A percentile compares a stretch with the other conserved stretches of the same genome.
These are phyloP conservation scores for Suillus clintonianus DNA, from an alignment of 768 basidiomycete genomes.

Conservation along the genomic window DNA sequence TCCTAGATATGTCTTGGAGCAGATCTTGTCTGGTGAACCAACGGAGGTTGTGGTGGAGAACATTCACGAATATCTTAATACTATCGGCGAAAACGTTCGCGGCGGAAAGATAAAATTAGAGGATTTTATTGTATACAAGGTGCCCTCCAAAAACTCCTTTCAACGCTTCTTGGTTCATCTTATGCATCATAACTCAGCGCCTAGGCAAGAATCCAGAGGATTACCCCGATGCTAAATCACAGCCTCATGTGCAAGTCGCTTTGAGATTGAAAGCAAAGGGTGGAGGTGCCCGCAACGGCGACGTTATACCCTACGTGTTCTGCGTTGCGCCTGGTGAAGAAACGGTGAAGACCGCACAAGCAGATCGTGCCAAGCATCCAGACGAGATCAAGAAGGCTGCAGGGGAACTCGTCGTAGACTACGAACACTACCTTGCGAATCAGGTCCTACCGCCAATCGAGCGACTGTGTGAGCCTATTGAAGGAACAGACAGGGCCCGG, in stretches of 20 bases:
- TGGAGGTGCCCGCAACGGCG: slow-evolving; percentile 77
- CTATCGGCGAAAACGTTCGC: slow-evolving; percentile 77
- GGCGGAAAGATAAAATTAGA: slow-evolving; percentile 81
- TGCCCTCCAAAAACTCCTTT: slow-evolving; percentile 30
- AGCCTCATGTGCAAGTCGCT: slow-evolving; percentile 97
- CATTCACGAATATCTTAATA: slow-evolving; percentile 88
- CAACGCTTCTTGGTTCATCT: not conserved
- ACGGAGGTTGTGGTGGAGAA: slow-evolving; percentile 88
- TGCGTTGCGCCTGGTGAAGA: slow-evolving; percentile 78
- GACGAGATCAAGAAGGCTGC: slow-evolving; percentile 82
- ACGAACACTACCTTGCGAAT: slow-evolving; percentile 86
- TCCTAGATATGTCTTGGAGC: slow-evolving; percentile 83
- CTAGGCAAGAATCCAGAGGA: slow-evolving; percentile 96
- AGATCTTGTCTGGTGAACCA: slow-evolving; percentile 87
- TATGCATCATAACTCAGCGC: slow-evolving; percentile 51
- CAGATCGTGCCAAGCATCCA: slow-evolving; percentile 90
- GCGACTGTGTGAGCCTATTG: slow-evolving; percentile 93
- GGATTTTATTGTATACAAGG: slow-evolving; percentile 95
- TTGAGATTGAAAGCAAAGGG: slow-evolving; percentile 86
- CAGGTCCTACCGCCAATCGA: slow-evolving; percentile 95
- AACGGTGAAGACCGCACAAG: slow-evolving; percentile 71
- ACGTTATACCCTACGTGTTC: slow-evolving; percentile 96
- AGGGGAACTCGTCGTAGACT: slow-evolving; percentile 74
- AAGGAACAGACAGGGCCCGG: slow-evolving; percentile 89
- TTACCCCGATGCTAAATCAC: slow-evolving; percentile 92